Base-by-base conservation (phyloP, 2,329 filamentous ascomycete genomes). In the Aspergillus oerlinghausenensis region DNA sequence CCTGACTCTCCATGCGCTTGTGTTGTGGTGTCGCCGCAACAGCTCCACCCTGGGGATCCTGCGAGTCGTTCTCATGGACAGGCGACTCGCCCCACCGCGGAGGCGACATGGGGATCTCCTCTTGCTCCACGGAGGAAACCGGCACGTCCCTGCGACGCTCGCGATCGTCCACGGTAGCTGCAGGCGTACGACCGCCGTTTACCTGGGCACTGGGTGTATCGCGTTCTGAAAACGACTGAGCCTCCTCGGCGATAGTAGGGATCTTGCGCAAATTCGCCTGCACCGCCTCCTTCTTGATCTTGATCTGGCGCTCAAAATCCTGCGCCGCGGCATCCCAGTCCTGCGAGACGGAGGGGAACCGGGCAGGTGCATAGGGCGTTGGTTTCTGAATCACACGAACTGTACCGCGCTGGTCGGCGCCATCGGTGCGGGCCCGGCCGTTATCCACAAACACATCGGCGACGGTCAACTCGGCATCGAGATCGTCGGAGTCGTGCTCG, bases 371-470 rank as follows among this genome's bases (percentile, higher is more conserved):
- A 29, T 67, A 57, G 1, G 48, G 17, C 3, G 64, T 50, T 8
- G 72, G 70, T 19, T 65, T 69, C 52, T 71, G 72, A 28, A 74
- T 59, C 11, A 75, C 72, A 10, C 70, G 67, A 2, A 75, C 65
- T 1, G 62, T 65, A 5, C 62, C 70, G 10, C 65, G 64, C 61
- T 76, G 73, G 59, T 76, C 73, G 32, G 64, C 60, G 6, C 70
- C 69, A 45, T 75, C 73, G 3, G 63, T 32, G 9, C 55, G 63
- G 4, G 69, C 72, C 48, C 71, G 71, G 2, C 73, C 73, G 42
- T 60, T 66, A 52, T 76, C 67, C 14, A 76, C 68, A 53, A 73
- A 76, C 7, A 75, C 70, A 54, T 75, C 71, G 2, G 70, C 70
- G 21, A 74, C 73, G 0, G 70, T 70, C 60, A 73, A 57, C 10